Evolutionary conservation across 1,284 basidiomycete species (phyloP), one percentile per base, ranked within the genome.

Genomic region (Ustilago cynodontis): DNA sequence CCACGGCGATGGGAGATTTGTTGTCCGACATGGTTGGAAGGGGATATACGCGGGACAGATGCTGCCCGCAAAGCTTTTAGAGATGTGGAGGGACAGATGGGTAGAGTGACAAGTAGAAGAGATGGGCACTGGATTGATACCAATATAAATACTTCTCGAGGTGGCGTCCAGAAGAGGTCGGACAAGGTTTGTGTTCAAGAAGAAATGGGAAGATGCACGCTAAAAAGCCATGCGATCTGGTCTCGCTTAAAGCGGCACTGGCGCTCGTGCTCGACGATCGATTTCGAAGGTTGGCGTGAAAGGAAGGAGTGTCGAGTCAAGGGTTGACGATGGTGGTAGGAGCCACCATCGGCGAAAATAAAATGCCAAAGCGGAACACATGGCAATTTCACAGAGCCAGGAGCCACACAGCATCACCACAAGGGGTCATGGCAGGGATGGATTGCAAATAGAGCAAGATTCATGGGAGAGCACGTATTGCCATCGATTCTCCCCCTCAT

Each of bases 201-300:
- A 50, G 33, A n/a, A 37, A 41, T n/a, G 29, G 24, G 16, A 6
- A 37, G 28, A 31, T 41, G 9, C 22, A 50, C 28, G 50, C 54
- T 45, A 52, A 57, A 43, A 29, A 20, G 62, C 62, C 62, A 64
- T 58, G 62, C 35, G 60, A 13, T 37, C 9, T 13, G 24, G 47
- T n/a, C 20, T 65, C 63, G 63, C 50, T 26, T 52, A 65, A 51
- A 20, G 28, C 35, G 54, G 20, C 43, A 45, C 43, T 20, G 43
- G 3, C 22, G n/a, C 43, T 45, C 8, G 16, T 16, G 43, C 43
- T 45, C 16, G 43, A 37, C 22, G n/a, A 22, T 45, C n/a, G 43
- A 45, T 45, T 8, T 2, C 18, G 43, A n/a, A 45, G n/a, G 43
- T 45, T 22, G n/a, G 16, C 7, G 43, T 45, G n/a, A 45, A 45